A percentile compares a stretch with the other conserved stretches of the same genome.
These are phyloP conservation scores for Punctularia strigosozonata DNA, from an alignment of 768 basidiomycete genomes.

Conservation along the genomic window DNA sequence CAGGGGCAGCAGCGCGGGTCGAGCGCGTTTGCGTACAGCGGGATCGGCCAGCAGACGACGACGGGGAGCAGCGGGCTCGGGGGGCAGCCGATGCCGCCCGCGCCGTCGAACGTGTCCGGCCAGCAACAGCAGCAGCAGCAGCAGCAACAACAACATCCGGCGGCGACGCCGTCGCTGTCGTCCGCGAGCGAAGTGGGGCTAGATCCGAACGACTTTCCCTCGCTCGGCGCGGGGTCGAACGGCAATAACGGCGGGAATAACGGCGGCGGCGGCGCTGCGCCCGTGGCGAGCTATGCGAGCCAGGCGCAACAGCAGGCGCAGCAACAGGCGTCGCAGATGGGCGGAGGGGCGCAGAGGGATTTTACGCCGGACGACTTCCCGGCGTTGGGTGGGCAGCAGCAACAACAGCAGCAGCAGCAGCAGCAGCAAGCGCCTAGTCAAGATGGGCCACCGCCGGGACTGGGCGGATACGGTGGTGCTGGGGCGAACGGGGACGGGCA, in stretches of 20 bases:
- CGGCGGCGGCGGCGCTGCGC: conserved; percentile 28
- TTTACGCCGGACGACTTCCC: conserved; percentile 89
- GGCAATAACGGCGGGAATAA: conserved; percentile 25
- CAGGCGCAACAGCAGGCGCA: too few species aligned
- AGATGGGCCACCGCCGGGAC: conserved; percentile 54
- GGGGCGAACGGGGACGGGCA: conserved; percentile 26
- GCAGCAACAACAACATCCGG: conserved; percentile 13
- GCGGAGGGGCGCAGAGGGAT: conserved; percentile 34
- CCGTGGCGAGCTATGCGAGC: conserved; percentile 52
- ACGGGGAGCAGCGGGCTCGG: too few species aligned
- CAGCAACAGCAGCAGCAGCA: conserved; percentile 36
- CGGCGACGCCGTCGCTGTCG: conserved; percentile 46
- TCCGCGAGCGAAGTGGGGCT: conserved; percentile 68
- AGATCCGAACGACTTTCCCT: conserved; percentile 84
- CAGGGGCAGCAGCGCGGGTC: conserved; percentile 53
- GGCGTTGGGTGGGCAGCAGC: conserved; percentile 60
- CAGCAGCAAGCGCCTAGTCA: conserved; percentile 20
- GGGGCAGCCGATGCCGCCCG: too few species aligned
- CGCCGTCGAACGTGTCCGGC: too few species aligned
- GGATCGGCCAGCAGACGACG: too few species aligned
- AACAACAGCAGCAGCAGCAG: conserved; percentile 27
- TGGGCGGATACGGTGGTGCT: conserved; percentile 50
- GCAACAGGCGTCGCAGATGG: conserved; percentile 49
- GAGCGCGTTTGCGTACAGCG: too few species aligned
- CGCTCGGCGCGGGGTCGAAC: conserved; percentile 54